phyloP scores from a whole-genome alignment of 2,329 filamentous ascomycete genomes.

The Alternaria infectoria region DNA sequence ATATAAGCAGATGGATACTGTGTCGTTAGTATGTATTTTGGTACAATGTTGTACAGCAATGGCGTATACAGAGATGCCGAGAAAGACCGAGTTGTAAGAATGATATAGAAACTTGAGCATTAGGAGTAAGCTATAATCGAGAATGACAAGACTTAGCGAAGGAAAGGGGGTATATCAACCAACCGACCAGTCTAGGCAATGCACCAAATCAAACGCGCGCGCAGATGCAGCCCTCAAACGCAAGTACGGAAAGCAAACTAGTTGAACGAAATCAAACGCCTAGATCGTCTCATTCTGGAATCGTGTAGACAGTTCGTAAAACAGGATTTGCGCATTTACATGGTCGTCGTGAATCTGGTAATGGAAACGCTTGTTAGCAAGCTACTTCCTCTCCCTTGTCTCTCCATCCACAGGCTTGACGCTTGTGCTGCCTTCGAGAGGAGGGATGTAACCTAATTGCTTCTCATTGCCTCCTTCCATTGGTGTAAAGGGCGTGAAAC shows the following conservation, averaged over 20 bases:
- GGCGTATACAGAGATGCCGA: not conserved
- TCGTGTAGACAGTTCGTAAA: not conserved
- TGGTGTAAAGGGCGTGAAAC: conserved; percentile 32
- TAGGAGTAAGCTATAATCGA: not conserved
- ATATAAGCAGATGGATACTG: not conserved
- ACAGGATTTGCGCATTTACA: not conserved
- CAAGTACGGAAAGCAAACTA: not conserved
- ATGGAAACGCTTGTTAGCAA: not conserved
- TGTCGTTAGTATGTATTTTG: not conserved
- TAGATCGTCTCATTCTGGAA: conserved; percentile 3
- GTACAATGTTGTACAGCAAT: not conserved
- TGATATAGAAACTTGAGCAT: not conserved
- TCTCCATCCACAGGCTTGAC: conserved; percentile 26
- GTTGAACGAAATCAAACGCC: conserved; percentile 4
- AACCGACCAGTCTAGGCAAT: conserved; percentile 19
- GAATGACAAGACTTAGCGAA: conserved; percentile 11
- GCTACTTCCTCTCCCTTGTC: conserved; percentile 26
- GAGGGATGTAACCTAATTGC: conserved; percentile 38
- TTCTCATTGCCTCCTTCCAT: conserved; percentile 26
- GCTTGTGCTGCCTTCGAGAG: conserved; percentile 38
- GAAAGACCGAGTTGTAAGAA: no score
- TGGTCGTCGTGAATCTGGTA: not conserved
- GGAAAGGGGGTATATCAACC: conserved; percentile 29
- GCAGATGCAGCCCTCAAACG: conserved; percentile 3
- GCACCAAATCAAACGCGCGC: conserved; percentile 1